Conservation (phyloP, 176 grass and related monocot species). For the Musa beccarii region DNA sequence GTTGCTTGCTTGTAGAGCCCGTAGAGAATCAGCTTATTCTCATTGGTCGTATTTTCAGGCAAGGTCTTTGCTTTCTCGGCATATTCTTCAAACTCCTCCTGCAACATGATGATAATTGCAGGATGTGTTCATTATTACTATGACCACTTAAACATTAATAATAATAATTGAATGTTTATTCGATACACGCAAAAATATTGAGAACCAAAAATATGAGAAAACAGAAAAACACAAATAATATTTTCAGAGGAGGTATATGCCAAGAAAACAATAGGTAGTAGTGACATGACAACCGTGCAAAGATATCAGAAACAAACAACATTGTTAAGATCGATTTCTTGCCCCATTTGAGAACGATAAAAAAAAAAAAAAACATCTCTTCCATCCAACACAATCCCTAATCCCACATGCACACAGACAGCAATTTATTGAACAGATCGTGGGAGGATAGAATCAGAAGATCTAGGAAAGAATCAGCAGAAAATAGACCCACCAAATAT, state of each 20-base stretch:
- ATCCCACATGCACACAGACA: neutral
- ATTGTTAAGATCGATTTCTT: neutral
- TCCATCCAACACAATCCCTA: neutral
- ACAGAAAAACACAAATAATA: no score
- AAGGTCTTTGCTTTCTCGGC: slow-evolving; percentile 70
- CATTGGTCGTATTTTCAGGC: slow-evolving; percentile 33
- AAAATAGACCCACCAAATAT: no score
- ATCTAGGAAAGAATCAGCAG: neutral
- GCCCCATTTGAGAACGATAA: neutral
- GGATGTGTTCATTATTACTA: no score
- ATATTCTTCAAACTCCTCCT: slow-evolving; percentile 70
- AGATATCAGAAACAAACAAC: neutral
- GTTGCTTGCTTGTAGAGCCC: slow-evolving; percentile 72
- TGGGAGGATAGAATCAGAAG: no score
- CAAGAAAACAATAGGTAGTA: neutral
- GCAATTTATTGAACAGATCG: neutral
- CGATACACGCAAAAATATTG: no score
- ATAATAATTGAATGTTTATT: no score
- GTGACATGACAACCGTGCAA: neutral
- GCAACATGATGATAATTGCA: neutral
- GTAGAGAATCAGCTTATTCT: slow-evolving; percentile 66
- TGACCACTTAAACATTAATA: no score
- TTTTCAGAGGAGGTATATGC: neutral
- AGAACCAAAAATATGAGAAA: no score
- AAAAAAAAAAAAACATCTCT: neutral